Evolutionary conservation across 805 yeast species (phyloP).

Genomic region (Myxozyma udenii): DNA sequence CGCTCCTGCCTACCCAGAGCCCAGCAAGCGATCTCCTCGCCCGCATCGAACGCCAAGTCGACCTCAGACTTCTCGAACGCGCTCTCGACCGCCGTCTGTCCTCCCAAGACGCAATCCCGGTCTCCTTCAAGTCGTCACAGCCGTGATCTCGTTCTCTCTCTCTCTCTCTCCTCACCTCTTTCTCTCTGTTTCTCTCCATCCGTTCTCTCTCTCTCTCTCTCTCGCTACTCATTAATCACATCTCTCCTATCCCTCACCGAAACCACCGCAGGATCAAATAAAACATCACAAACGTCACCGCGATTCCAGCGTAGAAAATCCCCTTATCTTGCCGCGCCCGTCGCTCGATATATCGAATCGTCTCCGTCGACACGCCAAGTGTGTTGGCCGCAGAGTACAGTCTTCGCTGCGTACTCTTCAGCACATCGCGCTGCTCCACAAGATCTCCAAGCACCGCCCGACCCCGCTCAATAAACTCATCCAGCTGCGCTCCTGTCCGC

Average conservation of each 20-base stretch:
- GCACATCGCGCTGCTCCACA: slow-evolving; percentile 74
- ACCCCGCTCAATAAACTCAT: slow-evolving; percentile 88
- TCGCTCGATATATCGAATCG: slow-evolving; percentile 74
- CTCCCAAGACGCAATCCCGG: no score
- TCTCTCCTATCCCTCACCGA: slow-evolving; percentile 39
- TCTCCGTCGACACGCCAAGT: slow-evolving; percentile 80
- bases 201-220: no score
- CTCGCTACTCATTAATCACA: no score
- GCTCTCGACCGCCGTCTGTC: slow-evolving; percentile 15
- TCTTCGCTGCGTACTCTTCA: slow-evolving; percentile 58
- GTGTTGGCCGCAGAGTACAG: slow-evolving; percentile 70
- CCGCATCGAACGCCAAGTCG: slow-evolving; percentile 3
- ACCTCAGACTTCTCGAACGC: slow-evolving; percentile 2
- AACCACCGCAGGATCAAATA: slow-evolving; percentile 65
- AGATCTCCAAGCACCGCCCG: slow-evolving; percentile 79
- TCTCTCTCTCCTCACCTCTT: no score
- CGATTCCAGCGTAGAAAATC: slow-evolving; percentile 74
- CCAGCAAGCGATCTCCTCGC: no score
- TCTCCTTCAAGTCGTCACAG: no score
- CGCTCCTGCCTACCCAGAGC: no score
- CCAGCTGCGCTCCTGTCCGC: slow-evolving; percentile 76
- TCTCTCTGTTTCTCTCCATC: no score
- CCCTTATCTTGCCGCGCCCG: slow-evolving; percentile 84
- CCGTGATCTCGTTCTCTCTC: no score
- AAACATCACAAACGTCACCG: slow-evolving; percentile 60